A percentile compares a stretch with the other conserved stretches of the same genome.
phyloP scores from a whole-genome alignment of 306 rosid species.

The Medicago truncatula region MtrunA17r5.0-ANR NC_053047.1:10006001-10006500 shows the following conservation, averaged over 20 bases:
- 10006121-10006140: not conserved
- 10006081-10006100: not conserved
- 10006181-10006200: not conserved
- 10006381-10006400: not conserved
- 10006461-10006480: slow-evolving; percentile 35
- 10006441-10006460: slow-evolving; percentile 29
- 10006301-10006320: slow-evolving; percentile 9
- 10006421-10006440: slow-evolving; percentile 22
- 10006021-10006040: slow-evolving; percentile 7
- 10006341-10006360: slow-evolving; percentile 15
- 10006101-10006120: not conserved
- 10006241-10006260: not conserved
- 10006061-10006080: not conserved
- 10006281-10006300: not conserved
- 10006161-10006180: not conserved
- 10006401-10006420: not conserved
- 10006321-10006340: not conserved
- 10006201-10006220: not conserved
- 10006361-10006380: not conserved
- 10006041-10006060: slow-evolving; percentile 18
- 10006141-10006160: not conserved
- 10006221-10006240: not conserved
- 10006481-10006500: slow-evolving; percentile 47
- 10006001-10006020: slow-evolving; percentile 10
- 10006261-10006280: not conserved